Conservation (phyloP, 331 rosid genomes). For the Ulmus americana region DNA sequence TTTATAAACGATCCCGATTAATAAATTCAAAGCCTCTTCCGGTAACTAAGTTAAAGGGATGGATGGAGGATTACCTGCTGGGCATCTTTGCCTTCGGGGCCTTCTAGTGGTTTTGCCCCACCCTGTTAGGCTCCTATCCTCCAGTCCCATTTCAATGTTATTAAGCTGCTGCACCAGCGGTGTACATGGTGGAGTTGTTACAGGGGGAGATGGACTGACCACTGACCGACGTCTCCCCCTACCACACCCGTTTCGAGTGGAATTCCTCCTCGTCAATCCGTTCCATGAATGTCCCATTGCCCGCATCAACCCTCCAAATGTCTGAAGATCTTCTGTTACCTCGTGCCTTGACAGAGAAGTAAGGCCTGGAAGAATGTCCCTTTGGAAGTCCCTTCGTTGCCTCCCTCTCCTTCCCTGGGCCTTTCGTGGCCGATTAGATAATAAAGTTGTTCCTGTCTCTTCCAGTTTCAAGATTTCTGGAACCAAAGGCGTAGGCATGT, state of each 20-base stretch:
- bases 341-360: conserved; percentile 82
- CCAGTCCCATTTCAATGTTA: conserved; percentile 63
- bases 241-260: conserved; percentile 64
- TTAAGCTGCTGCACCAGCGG: conserved; percentile 53
- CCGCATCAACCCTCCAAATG: conserved; percentile 89
- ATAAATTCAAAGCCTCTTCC: conserved; percentile 39
- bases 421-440: conserved; percentile 55
- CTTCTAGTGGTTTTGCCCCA: conserved; percentile 97
- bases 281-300: conserved; percentile 81
- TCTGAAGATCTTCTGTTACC: conserved; percentile 95
- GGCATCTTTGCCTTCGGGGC: conserved; percentile 87
- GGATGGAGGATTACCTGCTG: conserved; percentile 58
- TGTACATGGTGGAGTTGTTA: conserved; percentile 38
- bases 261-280: conserved; percentile 70
- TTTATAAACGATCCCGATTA: conserved; percentile 47
- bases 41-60: conserved; percentile 56
- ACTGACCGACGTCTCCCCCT: conserved; percentile 69
- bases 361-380: conserved; percentile 95
- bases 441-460: conserved; percentile 46
- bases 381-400: conserved; percentile 93
- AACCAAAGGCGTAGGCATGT: conserved; percentile 82
- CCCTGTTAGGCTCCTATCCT: conserved; percentile 87
- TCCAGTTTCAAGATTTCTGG: conserved; percentile 62
- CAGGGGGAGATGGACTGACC: conserved; percentile 40
- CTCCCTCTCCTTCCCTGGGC: conserved; percentile 89